These are phyloP conservation scores for Chiua virens DNA, from an alignment of 768 basidiomycete species.

Conservation along the genomic window DNA sequence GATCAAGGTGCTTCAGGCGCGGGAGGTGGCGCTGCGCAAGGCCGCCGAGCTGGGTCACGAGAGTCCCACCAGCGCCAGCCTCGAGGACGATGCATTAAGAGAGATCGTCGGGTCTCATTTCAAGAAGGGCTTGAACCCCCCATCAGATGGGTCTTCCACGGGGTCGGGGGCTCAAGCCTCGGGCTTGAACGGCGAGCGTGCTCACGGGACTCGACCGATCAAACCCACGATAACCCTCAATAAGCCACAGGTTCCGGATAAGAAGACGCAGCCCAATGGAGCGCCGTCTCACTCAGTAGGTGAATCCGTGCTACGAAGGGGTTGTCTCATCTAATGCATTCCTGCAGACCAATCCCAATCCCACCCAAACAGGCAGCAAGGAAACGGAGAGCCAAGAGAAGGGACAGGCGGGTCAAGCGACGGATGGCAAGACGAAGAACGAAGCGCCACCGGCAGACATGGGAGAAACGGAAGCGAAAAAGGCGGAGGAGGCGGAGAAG, in stretches of 20 bases:
- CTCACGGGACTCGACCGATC: background rate
- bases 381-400: too few relatives aligned
- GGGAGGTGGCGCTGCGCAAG: constrained; percentile 47
- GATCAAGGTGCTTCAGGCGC: constrained; percentile 50
- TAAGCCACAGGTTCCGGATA: constrained; percentile 13
- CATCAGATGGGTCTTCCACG: constrained; percentile 11
- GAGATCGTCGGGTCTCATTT: constrained; percentile 35
- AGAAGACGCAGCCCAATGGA: background rate
- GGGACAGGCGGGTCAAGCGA: background rate
- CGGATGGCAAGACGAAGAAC: background rate
- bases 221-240: constrained; percentile 1
- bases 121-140: constrained; percentile 20
- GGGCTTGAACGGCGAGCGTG: constrained; percentile 3
- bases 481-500: background rate
- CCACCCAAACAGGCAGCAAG: too few relatives aligned
- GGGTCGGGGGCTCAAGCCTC: constrained; percentile 19
- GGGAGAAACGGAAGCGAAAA: background rate
- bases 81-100: constrained; percentile 30
- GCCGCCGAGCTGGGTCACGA: constrained; percentile 28
- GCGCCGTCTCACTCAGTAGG: constrained; percentile 6
- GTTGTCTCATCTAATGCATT: background rate
- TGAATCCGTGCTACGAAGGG: too few relatives aligned
- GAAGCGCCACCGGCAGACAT: background rate
- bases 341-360: background rate
- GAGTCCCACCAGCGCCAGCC: constrained; percentile 33